Evolutionary conservation across 176 grass and related monocot genomes (phyloP).

Genomic region (Bothriochloa decipiens): DNA sequence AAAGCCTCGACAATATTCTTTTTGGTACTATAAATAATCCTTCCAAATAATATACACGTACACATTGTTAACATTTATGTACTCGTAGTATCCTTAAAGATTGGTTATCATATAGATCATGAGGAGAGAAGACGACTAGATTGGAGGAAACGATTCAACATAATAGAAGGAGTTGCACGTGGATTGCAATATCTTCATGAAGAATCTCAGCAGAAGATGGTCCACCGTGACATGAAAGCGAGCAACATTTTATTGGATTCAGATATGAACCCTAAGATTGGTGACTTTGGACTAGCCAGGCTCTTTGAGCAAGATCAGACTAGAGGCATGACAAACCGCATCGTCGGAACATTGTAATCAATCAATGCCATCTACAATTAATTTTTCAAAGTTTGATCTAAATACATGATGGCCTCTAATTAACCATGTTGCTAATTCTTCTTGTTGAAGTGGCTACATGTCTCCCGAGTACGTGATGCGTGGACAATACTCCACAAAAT

Average conservation of each 20-base stretch:
- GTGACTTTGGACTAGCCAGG: slow-evolving; percentile 47
- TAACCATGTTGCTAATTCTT: neutral
- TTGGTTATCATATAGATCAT: neutral
- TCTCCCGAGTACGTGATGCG: slow-evolving; percentile 50
- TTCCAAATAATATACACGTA: neutral
- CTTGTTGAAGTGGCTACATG: slow-evolving; percentile 47
- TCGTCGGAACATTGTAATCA: slow-evolving; percentile 45
- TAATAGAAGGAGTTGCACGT: slow-evolving; percentile 55
- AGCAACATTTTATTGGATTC: slow-evolving; percentile 44
- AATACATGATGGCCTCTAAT: neutral
- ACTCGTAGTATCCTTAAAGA: neutral
- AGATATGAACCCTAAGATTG: slow-evolving; percentile 50
- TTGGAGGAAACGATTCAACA: slow-evolving; percentile 41
- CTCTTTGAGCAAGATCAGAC: slow-evolving; percentile 49
- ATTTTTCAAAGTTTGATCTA: neutral
- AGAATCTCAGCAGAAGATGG: slow-evolving; percentile 45
- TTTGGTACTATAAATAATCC: slow-evolving; percentile 18
- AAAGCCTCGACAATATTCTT: slow-evolving; percentile 42
- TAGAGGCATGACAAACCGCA: slow-evolving; percentile 27
- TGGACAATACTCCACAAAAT: slow-evolving; percentile 64
- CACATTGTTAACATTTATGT: neutral
- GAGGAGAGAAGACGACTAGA: slow-evolving; percentile 17
- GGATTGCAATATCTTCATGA: slow-evolving; percentile 54
- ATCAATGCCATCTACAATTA: neutral
- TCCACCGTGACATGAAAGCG: slow-evolving; percentile 44